phyloP scores from a whole-genome alignment of 2,329 filamentous ascomycete species.

The Penicillium sp. region DNA sequence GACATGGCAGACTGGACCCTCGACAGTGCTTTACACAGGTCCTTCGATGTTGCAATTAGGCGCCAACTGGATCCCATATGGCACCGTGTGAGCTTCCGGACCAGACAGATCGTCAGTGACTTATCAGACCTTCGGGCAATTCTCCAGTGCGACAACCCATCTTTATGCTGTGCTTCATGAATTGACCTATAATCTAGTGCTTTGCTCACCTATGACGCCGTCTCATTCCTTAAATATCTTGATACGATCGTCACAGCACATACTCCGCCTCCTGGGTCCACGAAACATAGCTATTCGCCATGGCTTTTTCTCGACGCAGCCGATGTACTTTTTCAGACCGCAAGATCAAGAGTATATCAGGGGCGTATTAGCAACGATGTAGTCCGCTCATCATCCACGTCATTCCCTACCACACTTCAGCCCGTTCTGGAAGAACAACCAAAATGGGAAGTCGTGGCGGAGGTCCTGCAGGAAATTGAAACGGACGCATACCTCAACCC shows the following conservation, averaged over 20 bases:
- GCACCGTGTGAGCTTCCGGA: slow-evolving; percentile 93
- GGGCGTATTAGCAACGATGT: slow-evolving; percentile 57
- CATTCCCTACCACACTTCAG: slow-evolving; percentile 54
- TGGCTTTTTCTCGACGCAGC: slow-evolving; percentile 95
- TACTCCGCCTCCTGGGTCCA: slow-evolving; percentile 77
- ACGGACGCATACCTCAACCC: slow-evolving; percentile 79
- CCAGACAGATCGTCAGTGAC: slow-evolving; percentile 86
- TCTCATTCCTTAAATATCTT: slow-evolving; percentile 83
- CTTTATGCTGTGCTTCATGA: too few species aligned
- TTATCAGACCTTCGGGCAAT: slow-evolving; percentile 73
- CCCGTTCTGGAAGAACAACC: slow-evolving; percentile 88
- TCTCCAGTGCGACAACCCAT: slow-evolving; percentile 53
- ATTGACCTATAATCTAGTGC: too few species aligned
- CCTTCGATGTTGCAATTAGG: slow-evolving; percentile 80
- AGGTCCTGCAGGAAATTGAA: slow-evolving; percentile 88
- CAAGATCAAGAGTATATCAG: slow-evolving; percentile 80
- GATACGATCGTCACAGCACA: slow-evolving; percentile 90
- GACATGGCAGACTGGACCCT: slow-evolving; percentile 97
- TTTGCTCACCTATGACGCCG: slow-evolving; percentile 76
- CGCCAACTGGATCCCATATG: slow-evolving; percentile 94
- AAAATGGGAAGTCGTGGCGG: slow-evolving; percentile 83
- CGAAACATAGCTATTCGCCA: slow-evolving; percentile 77
- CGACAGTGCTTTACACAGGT: slow-evolving; percentile 86
- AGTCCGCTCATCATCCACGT: slow-evolving; percentile 40
- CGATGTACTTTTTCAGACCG: slow-evolving; percentile 84